Evolutionary conservation across 257 asterid genomes (phyloP).

Genomic region (Haberlea rhodopensis): DNA sequence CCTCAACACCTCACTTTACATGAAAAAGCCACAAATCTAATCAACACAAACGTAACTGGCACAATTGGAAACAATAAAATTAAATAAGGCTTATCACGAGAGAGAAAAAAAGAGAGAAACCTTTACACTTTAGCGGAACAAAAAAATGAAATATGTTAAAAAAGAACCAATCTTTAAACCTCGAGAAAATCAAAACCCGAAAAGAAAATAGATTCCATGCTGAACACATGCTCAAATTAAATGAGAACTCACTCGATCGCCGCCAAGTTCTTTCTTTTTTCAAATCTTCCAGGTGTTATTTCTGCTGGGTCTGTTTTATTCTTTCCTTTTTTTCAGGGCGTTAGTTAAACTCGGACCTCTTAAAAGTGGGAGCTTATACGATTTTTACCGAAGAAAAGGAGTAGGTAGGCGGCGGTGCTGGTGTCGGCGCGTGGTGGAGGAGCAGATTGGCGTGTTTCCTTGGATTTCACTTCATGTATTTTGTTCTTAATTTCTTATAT

Average conservation of each 20-base stretch:
- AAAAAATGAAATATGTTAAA: neutral
- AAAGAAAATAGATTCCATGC: neutral
- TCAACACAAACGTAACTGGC: neutral
- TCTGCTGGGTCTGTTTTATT: neutral
- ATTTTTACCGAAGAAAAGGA: neutral
- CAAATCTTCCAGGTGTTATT: neutral
- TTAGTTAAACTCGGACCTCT: neutral
- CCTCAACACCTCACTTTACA: neutral
- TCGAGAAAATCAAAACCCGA: neutral
- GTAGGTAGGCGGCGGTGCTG: neutral
- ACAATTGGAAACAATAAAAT: neutral
- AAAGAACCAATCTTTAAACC: constrained; percentile 7
- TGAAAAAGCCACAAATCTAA: neutral
- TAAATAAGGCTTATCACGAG: constrained; percentile 3
- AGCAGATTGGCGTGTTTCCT: neutral
- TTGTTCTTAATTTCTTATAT: neutral
- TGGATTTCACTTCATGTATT: constrained; percentile 1
- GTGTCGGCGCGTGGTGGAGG: neutral
- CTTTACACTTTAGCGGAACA: neutral
- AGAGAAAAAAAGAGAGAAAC: neutral
- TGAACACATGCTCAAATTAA: neutral
- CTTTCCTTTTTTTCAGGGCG: neutral
- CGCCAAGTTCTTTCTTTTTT: neutral
- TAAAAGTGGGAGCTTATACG: neutral
- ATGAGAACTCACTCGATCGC: neutral